Base-by-base conservation (phyloP, 495 filamentous ascomycete species). In the Aspergillus olivimuriae region DNA sequence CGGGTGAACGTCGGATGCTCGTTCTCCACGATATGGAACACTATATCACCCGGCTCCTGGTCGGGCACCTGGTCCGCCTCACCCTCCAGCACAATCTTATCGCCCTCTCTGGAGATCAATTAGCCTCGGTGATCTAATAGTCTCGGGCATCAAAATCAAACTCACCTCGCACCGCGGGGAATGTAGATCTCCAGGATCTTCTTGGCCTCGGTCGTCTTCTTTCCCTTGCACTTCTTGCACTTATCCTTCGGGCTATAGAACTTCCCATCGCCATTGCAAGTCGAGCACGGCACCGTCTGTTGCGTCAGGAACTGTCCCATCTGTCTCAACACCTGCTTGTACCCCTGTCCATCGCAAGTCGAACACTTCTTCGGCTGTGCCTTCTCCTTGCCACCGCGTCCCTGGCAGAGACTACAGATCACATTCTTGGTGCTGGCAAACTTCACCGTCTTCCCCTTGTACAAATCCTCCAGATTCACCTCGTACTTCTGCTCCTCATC, bases 201-300 rank as follows among this genome's bases (percentile, higher is more conserved):
- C 64, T 83, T 91, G 60, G 87, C 82, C 58, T 86, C 80, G 23
- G 75, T 71, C 3, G 87, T 85, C 39, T 85, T 77, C 57, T 84
- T 81, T 34, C 92, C 92, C 68, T 96, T 95, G 78, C 94, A 98
- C 73, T 94, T 95, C 74, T 90, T 94, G 74, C 92, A 98, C 60
- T 86, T 84, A 48, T 98, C 92, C 72, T 96, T 96, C 50, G 92
- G 87, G 63, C 85, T 85, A 72, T 81, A 94, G 52, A 89, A 79
- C 44, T 80, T 78, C 11, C 92, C 92, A 11, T 83, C 78, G 11
- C 88, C 89, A 41, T 77, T 76, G 70, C 92, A 98, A 43, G 77
- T 76, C 47, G 79, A 77, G 67, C 92, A 98, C 11, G 76, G 54
- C 12, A 84, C 75, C 6, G 76, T 76, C 43, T 83, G 80, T 56